A percentile compares a stretch with the other conserved stretches of the same genome.
Evolutionary conservation across 2,329 filamentous ascomycete species (phyloP).

Genomic region (Phaeosphaeria sp.): DNA sequence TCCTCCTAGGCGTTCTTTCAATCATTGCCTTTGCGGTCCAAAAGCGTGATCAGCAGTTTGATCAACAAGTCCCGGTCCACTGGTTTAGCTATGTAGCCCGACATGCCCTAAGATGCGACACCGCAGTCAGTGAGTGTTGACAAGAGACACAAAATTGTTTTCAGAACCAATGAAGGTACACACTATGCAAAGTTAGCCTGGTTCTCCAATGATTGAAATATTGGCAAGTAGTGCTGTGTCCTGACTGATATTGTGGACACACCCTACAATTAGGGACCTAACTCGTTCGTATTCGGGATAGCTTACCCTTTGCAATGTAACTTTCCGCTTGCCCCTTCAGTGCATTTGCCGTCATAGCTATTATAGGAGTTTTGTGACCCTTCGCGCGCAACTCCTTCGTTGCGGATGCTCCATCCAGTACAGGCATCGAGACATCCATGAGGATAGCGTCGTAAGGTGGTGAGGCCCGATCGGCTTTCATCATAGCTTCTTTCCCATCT

Average conservation of each 20-base stretch:
- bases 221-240: not conserved
- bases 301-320: conserved; percentile 55
- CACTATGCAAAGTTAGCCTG: not conserved
- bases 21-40: conserved; percentile 17
- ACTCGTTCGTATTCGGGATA: not conserved
- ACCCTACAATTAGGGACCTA: not conserved
- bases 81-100: conserved; percentile 63
- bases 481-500: conserved; percentile 53
- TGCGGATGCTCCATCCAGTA: conserved; percentile 38
- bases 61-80: conserved; percentile 58
- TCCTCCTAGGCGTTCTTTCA: conserved; percentile 8
- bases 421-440: conserved; percentile 47
- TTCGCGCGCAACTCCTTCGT: conserved; percentile 34
- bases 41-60: conserved; percentile 46
- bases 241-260: not conserved
- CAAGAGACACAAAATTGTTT: not conserved
- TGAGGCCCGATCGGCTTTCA: conserved; percentile 16
- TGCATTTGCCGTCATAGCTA: conserved; percentile 64
- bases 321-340: conserved; percentile 62
- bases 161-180: not conserved
- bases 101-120: conserved; percentile 50
- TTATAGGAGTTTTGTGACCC: conserved; percentile 50
- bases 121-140: not conserved
- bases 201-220: not conserved
- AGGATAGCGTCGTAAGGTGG: conserved; percentile 38